Percentiles rank a stretch among this genome's conserved stretches.
These are phyloP conservation scores for Nadsonia starkeyi-henricii DNA, from an alignment of 1,139 yeast genomes.

Conservation along the genomic window DNA sequence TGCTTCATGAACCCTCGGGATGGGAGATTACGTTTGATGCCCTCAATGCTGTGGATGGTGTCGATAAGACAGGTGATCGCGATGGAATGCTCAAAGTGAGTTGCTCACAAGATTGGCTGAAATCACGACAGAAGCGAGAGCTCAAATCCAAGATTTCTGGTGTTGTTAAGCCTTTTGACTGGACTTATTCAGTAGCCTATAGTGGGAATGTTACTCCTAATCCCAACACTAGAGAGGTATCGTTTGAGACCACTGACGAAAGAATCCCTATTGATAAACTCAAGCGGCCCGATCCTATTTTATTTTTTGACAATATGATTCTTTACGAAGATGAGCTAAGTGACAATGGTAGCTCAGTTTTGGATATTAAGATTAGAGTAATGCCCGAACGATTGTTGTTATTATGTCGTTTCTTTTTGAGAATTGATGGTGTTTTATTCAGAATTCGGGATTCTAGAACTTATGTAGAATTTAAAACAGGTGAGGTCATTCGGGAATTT, in stretches of 20 bases:
- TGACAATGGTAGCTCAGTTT: conserved; percentile 80
- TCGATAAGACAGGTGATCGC: conserved; percentile 35
- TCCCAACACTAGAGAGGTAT: conserved; percentile 8
- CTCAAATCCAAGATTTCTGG: conserved; percentile 32
- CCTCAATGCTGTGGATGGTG: conserved; percentile 62
- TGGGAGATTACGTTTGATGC: conserved; percentile 57
- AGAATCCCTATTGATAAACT: conserved; percentile 58
- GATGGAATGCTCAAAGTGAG: conserved; percentile 53
- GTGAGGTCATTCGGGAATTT: conserved; percentile 59
- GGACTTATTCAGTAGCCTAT: conserved; percentile 86
- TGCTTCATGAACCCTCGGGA: conserved; percentile 28
- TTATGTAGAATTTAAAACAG: conserved; percentile 60
- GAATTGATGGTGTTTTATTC: conserved; percentile 82
- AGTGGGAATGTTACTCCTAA: conserved; percentile 36
- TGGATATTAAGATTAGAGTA: conserved; percentile 70
- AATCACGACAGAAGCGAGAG: conserved; percentile 32
- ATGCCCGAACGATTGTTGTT: conserved; percentile 72
- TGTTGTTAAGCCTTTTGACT: conserved; percentile 73
- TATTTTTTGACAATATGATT: conserved; percentile 78
- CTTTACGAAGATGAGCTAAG: conserved; percentile 91
- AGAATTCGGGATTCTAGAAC: conserved; percentile 75
- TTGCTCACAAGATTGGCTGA: conserved; percentile 80
- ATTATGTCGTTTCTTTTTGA: conserved; percentile 61
- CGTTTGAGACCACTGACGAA: conserved; percentile 12
- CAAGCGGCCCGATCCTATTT: conserved; percentile 65